Evolutionary conservation across 164 flowering plant species (phyloP), one percentile per base, ranked within the genome.

Genomic region (Tinospora cordifolia): DNA sequence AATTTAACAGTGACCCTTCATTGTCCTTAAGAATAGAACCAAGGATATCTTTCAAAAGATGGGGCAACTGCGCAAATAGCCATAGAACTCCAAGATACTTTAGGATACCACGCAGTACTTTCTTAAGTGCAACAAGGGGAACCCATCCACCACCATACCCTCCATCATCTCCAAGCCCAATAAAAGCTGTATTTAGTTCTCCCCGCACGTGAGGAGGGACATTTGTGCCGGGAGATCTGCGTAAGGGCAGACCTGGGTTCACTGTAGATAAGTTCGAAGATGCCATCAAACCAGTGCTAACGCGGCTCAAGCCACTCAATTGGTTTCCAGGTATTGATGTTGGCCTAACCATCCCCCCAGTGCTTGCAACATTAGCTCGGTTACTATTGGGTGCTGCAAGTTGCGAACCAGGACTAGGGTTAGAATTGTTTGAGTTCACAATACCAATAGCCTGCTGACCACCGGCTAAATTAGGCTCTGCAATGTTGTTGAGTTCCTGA

Each of bases 81-180:
- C 99, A 95, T 39, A 95, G 81, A 10, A 95, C 99, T 68, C 99
- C 99, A 68, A 95, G 94, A 75, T 95, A 95, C 82, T 95, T 95
- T 27, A 95, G 90, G 75, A 92, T 91, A 44, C 98, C 96, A 64
- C 99, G 84, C 66, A 95, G 76, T 66, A 95, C 99, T 80, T 95
- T 95, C 76, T 95, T 95, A 58, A 95, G 97, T 47, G 99, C 98
- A 77, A 90, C 96, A 74, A 90, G 87, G 30, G 99, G 99, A 81
- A 95, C 99, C 98, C 98, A 95, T 69, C 99, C 99, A 66, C 99
- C 99, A 24, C 99, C 99, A 84, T 95, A 95, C 11, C 99, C 99
- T 49, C 99, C 99, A 83, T 95, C 99, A 85, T 92, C 99, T 44
- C 99, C 99, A 77, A 95, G 94, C 47, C 99, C 99, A 80, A 95